Conservation (phyloP, 2,329 filamentous ascomycete species). For the Tolypocladium cylindrosporum region DNA sequence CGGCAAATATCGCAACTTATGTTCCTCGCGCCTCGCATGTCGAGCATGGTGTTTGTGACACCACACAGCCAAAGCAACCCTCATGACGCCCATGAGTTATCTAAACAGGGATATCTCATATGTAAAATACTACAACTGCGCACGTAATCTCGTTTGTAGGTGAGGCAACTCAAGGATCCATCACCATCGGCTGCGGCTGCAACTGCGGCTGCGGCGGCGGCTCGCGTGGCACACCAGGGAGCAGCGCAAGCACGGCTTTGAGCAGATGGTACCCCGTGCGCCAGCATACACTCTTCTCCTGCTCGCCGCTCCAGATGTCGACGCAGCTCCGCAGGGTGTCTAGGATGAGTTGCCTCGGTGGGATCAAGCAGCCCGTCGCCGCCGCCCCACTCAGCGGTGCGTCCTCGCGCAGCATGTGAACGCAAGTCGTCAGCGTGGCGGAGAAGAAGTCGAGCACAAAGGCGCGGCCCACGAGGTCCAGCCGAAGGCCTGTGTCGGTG, state of each 20-base stretch:
- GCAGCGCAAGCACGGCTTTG: constrained; percentile 10
- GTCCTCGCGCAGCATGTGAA: constrained; percentile 23
- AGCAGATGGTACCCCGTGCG: constrained; percentile 22
- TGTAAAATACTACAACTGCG: not conserved
- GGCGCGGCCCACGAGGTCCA: constrained; percentile 21
- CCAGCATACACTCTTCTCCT: constrained; percentile 24
- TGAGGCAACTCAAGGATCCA: not conserved
- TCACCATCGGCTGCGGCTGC: not conserved
- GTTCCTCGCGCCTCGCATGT: not conserved
- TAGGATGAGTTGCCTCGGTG: constrained; percentile 23
- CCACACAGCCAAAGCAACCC: not conserved
- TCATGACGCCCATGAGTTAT: not conserved
- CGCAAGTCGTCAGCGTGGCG: constrained; percentile 20
- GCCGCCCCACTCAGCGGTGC: constrained; percentile 19
- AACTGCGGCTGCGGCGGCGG: not conserved
- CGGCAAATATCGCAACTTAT: not conserved
- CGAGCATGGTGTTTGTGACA: not conserved
- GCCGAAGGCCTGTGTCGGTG: constrained; percentile 12
- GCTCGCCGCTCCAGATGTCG: constrained; percentile 24
- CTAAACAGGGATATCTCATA: not conserved
- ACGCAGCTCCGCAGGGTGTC: constrained; percentile 22
- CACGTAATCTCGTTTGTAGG: not conserved
- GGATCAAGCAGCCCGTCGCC: constrained; percentile 17
- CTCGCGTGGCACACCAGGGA: not conserved
- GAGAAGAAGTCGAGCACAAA: constrained; percentile 27